phyloP scores from a whole-genome alignment of 2,329 filamentous ascomycete species.

The Apiospora rasikravindrae region DNA sequence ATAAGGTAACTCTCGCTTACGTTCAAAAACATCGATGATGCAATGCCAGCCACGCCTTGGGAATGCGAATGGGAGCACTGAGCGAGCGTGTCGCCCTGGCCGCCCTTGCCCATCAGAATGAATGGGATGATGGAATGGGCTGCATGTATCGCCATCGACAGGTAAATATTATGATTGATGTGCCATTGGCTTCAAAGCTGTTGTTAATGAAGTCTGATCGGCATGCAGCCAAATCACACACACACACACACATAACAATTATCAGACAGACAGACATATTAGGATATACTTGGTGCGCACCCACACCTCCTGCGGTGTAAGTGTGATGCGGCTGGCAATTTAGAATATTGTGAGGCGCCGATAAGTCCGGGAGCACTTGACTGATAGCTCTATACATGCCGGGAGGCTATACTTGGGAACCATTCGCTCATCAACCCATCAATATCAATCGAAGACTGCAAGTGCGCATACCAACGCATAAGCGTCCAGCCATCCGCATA shows the following conservation, averaged over 20 bases:
- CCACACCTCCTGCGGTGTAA: conserved; percentile 3
- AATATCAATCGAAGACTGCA: not conserved
- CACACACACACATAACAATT: not conserved
- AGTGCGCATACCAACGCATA: conserved; percentile 11
- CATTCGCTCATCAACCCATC: not conserved
- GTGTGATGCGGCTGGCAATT: conserved; percentile 1
- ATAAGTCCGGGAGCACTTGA: conserved; percentile 4
- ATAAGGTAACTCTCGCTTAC: conserved; percentile 14
- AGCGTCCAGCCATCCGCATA: not conserved
- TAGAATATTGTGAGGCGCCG: conserved; percentile 13
- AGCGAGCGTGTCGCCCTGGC: conserved; percentile 5
- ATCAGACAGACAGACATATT: not conserved
- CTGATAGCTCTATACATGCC: not conserved
- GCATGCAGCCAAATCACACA: not conserved
- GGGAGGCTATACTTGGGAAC: not conserved
- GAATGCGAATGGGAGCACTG: not conserved
- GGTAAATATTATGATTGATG: conserved; percentile 3
- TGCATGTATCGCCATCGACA: not conserved
- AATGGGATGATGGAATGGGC: conserved; percentile 1
- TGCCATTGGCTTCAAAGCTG: not conserved
- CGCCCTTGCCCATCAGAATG: not conserved
- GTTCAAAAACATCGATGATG: not conserved
- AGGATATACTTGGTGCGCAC: not conserved
- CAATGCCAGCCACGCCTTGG: not conserved
- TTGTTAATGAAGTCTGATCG: conserved; percentile 8